Evolutionary conservation across 345 rosid species (phyloP).

Genomic region (Gossypium arboreum): DNA sequence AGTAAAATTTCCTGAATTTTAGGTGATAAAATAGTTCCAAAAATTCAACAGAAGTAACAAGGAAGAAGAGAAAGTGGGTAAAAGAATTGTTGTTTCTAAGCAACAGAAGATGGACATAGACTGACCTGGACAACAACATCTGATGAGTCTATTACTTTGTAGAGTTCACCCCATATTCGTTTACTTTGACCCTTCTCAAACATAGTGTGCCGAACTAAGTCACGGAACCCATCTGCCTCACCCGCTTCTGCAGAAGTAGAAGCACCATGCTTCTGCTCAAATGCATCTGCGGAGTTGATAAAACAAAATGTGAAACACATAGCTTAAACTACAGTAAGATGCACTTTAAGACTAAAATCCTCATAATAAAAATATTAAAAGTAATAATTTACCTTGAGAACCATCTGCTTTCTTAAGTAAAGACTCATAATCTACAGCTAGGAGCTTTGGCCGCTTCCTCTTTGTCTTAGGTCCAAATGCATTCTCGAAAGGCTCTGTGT

Average conservation of each 20-base stretch:
- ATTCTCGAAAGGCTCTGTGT: constrained; percentile 75
- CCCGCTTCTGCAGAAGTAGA: constrained; percentile 41
- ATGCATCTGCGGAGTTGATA: constrained; percentile 48
- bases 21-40: neutral
- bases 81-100: neutral
- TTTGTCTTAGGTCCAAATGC: constrained; percentile 77
- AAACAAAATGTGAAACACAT: neutral
- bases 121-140: constrained; percentile 92
- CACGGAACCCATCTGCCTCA: constrained; percentile 80
- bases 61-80: neutral
- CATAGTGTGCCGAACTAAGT: constrained; percentile 89
- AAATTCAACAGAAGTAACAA: neutral
- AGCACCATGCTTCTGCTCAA: constrained; percentile 48
- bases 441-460: constrained; percentile 81
- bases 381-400: constrained; percentile 60
- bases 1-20: neutral
- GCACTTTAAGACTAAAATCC: no score
- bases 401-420: constrained; percentile 69
- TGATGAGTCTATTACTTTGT: constrained; percentile 94
- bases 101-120: neutral
- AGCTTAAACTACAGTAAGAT: no score
- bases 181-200: constrained; percentile 99
- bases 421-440: constrained; percentile 79
- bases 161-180: constrained; percentile 98
- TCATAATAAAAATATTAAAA: no score